Evolutionary conservation across 2,329 filamentous ascomycete genomes (phyloP), one percentile per base, ranked within the genome.

Genomic region (Cercospora canescens): DNA sequence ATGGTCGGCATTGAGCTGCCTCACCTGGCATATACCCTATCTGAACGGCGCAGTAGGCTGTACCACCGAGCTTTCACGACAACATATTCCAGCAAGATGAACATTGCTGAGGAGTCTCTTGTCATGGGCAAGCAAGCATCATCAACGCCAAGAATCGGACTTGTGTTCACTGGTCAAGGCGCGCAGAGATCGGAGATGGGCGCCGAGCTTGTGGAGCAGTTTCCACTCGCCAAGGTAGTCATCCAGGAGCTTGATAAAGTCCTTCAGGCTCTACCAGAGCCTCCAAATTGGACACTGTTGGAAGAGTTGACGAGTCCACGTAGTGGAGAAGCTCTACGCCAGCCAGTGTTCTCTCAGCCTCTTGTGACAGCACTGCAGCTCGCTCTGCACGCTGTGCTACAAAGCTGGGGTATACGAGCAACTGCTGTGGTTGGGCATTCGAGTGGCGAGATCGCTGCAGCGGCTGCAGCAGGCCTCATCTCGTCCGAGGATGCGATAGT

Each of bases 221-320:
- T 52, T 21, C 63, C 70, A 26, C 67, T 78, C 37, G 16, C 41
- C n/a, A 14, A n/a, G 26, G 32, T 35, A 12, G 57, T 74, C 16
- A 34, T 50, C 3, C n/a, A 41, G 16, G 73, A 75, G 60, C 70
- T 77, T 45, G 48, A 88, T 1, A 86, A 87, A 67, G 76, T 87
- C 1, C 35, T 39, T 12, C 35, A 39, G 14, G 35, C 9, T 12
- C 35, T 39, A 84, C 77, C 0, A 69, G 85, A 0, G 74, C 82
- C 0, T 76, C 82, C 18, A 68, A 79, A 0, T 74, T 84, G 3
- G 14, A 11, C 3, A 39, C 32, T 35, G 37, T 18, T 41, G 37
- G 37, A 41, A 41, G 37, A 14, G 37, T 14, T 41, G 37, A 41
- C 14, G 37, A 14, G 32, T 35, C 32, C 32, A 35, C 32, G 32